Evolutionary conservation across 2,329 filamentous ascomycete genomes (phyloP).

Genomic region (Exophiala aquamarina): DNA sequence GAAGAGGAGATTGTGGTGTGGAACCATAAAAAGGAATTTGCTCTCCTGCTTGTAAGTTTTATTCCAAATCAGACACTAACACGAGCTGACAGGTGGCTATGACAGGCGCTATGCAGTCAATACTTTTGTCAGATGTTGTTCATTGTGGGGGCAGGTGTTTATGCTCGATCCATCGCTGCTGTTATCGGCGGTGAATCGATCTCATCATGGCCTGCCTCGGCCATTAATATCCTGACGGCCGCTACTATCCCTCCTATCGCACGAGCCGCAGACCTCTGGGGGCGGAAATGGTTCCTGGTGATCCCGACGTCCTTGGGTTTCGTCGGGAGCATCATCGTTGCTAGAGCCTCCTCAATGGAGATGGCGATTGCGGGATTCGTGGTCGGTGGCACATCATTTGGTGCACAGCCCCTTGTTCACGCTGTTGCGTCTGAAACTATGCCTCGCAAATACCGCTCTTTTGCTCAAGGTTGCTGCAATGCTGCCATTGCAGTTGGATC

Average conservation of each 20-base stretch:
- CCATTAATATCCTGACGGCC: conserved; percentile 9
- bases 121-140: conserved; percentile 9
- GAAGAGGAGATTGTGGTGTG: neutral
- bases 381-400: neutral
- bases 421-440: neutral
- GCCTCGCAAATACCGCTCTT: neutral
- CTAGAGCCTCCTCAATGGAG: neutral
- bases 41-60: neutral
- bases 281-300: conserved; percentile 9
- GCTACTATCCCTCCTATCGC: conserved; percentile 1
- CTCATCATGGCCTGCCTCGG: conserved; percentile 2
- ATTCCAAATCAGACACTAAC: too few species aligned
- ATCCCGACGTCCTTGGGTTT: neutral
- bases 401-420: neutral
- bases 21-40: conserved; percentile 1
- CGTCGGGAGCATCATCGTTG: neutral
- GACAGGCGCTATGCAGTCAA: conserved; percentile 8
- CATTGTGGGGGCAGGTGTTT: conserved; percentile 8
- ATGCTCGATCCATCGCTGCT: conserved; percentile 2
- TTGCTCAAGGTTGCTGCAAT: neutral
- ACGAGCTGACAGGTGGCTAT: too few species aligned
- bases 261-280: conserved; percentile 20
- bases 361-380: neutral
- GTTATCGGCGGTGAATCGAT: conserved; percentile 7
- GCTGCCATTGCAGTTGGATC: too few species aligned